Evolutionary conservation across 306 rosid species (phyloP), one percentile per base, ranked within the genome.

Genomic region (Sesbania bispinosa): DNA sequence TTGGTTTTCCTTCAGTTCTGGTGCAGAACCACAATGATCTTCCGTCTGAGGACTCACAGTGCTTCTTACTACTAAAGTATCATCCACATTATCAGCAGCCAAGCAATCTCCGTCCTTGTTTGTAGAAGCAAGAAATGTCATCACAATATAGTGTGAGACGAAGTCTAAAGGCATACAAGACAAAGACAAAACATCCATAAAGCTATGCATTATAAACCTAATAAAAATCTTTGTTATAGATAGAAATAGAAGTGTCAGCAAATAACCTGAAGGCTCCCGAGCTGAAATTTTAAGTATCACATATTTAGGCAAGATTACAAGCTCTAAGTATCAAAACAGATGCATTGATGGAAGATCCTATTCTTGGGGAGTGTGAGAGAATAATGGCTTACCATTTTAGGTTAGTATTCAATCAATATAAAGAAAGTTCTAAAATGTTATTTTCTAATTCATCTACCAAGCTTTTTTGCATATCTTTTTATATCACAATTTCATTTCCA

Each of bases 71-170:
- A 74, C 86, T 39, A 68, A 50, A 55, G 74, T 62, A 51, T 62
- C 81, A 55, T 79, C 80, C 14, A 66, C 71, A 55, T 47, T 63
- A 30, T 55, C 73, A 62, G 74, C 71, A 14, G 46, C 82, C 74
- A 57, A 67, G 78, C 73, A 68, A 68, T 73, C 85, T 80, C 80
- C 84, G 43, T 73, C 83, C 99, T 90, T 86, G 71, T 67, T 77
- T 54, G 55, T 81, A 76, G 47, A 73, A 73, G 82, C 79, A 77
- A 72, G 61, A 88, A 47, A 76, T 72, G 69, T 86, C 82, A 75
- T 79, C 77, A 78, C 48, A 62, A 70, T 32, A 52, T 55, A 36
- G 48, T 72, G 61, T 32, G 54, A 60, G 63, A 51, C 55, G 42
- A 76, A 72, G 57, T 61, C 73, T 69, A 51, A 76, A 69, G 70